phyloP scores from a whole-genome alignment of 2,329 filamentous ascomycete genomes.

The Colletotrichum sp. region DNA sequence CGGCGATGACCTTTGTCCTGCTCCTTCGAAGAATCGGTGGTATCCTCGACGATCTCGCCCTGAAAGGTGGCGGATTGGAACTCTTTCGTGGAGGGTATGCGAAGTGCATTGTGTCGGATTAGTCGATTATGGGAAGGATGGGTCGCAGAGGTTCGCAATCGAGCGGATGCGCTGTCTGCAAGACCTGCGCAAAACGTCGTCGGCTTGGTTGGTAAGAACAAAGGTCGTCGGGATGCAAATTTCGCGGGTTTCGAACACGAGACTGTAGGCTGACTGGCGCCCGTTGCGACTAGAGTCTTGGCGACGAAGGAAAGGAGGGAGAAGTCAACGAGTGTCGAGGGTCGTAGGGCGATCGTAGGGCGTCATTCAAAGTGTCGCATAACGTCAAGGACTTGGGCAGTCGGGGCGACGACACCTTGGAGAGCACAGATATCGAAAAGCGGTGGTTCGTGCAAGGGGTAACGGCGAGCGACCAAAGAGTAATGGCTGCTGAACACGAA shows the following conservation, averaged over 20 bases:
- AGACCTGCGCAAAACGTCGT: not conserved
- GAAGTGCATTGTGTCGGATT: slow-evolving; percentile 74
- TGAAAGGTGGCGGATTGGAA: slow-evolving; percentile 77
- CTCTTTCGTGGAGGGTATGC: slow-evolving; percentile 86
- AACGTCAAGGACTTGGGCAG: not conserved
- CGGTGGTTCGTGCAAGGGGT: slow-evolving; percentile 1
- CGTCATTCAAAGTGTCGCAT: slow-evolving; percentile 13
- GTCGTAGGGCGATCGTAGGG: not conserved
- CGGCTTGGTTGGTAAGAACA: not conserved
- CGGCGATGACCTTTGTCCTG: slow-evolving; percentile 63
- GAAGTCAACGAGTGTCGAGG: slow-evolving; percentile 10
- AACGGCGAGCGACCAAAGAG: not conserved
- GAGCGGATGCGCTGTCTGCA: not conserved
- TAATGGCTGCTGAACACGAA: slow-evolving; percentile 11
- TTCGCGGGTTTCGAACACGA: slow-evolving; percentile 5
- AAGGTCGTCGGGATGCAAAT: not conserved
- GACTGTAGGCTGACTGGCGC: slow-evolving; percentile 10
- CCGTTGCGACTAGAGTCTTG: slow-evolving; percentile 17
- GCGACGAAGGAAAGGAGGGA: slow-evolving; percentile 2
- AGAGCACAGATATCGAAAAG: not conserved
- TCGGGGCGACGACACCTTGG: not conserved
- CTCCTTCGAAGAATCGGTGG: slow-evolving; percentile 60
- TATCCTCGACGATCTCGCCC: slow-evolving; percentile 59
- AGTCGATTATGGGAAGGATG: not conserved
- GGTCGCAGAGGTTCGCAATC: not conserved